These are phyloP conservation scores for Boechera retrofracta DNA, from an alignment of 345 rosid species.

Conservation along the genomic window DNA sequence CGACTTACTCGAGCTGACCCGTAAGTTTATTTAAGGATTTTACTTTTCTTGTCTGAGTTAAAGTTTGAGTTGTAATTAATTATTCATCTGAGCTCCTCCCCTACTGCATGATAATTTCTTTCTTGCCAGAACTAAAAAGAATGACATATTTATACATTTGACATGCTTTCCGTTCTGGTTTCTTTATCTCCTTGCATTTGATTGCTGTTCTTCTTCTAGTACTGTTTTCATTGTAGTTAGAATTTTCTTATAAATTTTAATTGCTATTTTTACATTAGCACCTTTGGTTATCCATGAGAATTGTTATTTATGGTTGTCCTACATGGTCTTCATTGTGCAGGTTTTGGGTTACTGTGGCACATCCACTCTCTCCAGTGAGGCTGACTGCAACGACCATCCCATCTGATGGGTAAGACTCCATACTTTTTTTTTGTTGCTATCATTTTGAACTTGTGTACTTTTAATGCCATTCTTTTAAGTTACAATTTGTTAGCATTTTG, in stretches of 20 bases:
- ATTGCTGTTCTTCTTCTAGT: conserved; percentile 7
- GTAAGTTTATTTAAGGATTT: conserved; percentile 56
- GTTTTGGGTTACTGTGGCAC: conserved; percentile 71
- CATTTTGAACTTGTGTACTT: conserved; percentile 3
- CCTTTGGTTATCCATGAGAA: neutral
- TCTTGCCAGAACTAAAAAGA: conserved; percentile 3
- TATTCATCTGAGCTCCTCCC: neutral
- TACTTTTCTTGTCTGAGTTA: conserved; percentile 1
- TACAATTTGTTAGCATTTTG: conserved; percentile 1
- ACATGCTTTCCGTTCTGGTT: conserved; percentile 6
- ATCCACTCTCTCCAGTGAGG: conserved; percentile 77
- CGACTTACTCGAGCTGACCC: conserved; percentile 96
- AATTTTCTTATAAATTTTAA: neutral
- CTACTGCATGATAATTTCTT: neutral
- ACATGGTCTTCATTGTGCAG: conserved; percentile 52
- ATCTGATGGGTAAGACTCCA: conserved; percentile 73
- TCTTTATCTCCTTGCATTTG: conserved; percentile 2
- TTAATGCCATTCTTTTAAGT: conserved; percentile 5
- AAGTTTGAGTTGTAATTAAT: conserved; percentile 16
- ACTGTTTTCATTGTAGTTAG: neutral
- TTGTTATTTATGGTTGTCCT: neutral
- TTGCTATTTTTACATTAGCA: neutral
- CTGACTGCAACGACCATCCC: conserved; percentile 58
- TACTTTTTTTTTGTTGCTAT: conserved; percentile 5
- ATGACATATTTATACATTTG: neutral